Conservation (phyloP, 257 asterid genomes). For the Ilex asprella region DNA sequence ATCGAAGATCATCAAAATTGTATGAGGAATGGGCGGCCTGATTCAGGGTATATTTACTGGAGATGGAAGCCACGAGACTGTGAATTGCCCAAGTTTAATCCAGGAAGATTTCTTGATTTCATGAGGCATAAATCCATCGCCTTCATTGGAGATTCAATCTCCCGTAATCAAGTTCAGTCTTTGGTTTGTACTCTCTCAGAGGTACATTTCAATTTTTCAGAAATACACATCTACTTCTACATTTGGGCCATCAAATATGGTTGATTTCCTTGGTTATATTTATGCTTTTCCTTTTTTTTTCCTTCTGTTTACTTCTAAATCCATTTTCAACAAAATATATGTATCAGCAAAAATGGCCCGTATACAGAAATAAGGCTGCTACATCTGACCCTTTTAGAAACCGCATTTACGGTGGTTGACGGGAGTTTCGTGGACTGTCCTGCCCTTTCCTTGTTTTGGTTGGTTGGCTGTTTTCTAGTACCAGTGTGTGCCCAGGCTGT, state of each 20-base stretch:
- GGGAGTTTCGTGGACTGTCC: no score
- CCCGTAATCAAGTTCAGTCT: conserved; percentile 79
- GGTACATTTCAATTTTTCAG: conserved; percentile 30
- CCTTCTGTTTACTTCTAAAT: no score
- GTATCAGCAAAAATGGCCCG: no score
- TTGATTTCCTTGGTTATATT: neutral
- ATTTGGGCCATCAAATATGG: neutral
- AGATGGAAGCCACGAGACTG: conserved; percentile 74
- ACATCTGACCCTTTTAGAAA: no score
- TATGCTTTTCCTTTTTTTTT: no score
- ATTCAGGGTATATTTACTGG: conserved; percentile 58
- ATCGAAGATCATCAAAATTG: conserved; percentile 72
- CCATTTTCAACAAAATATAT: no score
- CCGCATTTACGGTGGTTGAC: no score
- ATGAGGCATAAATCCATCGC: conserved; percentile 58
- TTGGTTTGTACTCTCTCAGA: conserved; percentile 74
- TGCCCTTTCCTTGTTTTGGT: no score
- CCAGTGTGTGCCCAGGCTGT: no score
- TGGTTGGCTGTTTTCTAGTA: no score
- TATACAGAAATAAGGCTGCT: no score
- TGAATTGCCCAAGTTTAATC: conserved; percentile 45
- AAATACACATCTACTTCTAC: no score
- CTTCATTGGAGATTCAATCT: conserved; percentile 77
- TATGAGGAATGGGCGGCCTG: conserved; percentile 74
- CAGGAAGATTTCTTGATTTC: conserved; percentile 36